A percentile compares a stretch with the other conserved stretches of the same genome.
Evolutionary conservation across 106 monocot species (phyloP).

Genomic region (Phalaenopsis aphrodite): DNA sequence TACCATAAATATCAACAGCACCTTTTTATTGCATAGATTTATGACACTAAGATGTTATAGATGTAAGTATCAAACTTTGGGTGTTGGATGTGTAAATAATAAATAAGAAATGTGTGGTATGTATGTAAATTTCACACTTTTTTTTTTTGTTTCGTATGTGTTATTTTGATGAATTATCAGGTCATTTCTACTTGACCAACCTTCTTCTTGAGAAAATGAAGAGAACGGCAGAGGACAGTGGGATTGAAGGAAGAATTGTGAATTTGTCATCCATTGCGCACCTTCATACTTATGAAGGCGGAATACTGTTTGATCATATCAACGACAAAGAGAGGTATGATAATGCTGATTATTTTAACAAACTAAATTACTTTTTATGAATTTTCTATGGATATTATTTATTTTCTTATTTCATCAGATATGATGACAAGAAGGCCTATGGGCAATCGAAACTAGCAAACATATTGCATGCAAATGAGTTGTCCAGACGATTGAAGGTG

Average conservation of each 20-base stretch:
- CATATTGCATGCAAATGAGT: constrained; percentile 65
- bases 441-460: constrained; percentile 87
- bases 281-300: constrained; percentile 35
- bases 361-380: background rate
- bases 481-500: constrained; percentile 70
- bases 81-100: too few species aligned
- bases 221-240: constrained; percentile 43
- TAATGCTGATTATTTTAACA: background rate
- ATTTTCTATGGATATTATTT: background rate
- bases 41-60: too few species aligned
- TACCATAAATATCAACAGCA: too few species aligned
- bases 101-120: too few species aligned
- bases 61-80: too few species aligned
- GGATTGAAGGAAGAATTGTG: constrained; percentile 74
- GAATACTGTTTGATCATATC: constrained; percentile 57
- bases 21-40: too few species aligned
- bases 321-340: constrained; percentile 40
- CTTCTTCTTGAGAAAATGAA: constrained; percentile 90
- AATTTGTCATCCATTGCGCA: constrained; percentile 84
- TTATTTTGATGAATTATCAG: constrained; percentile 18
- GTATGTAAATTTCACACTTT: background rate
- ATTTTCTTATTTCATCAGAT: constrained; percentile 24
- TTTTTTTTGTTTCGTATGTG: background rate
- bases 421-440: constrained; percentile 65
- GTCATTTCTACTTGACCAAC: constrained; percentile 81